These are phyloP conservation scores for Oryza meridionalis DNA, from an alignment of 176 grass and related monocot genomes.

Conservation along the genomic window DNA sequence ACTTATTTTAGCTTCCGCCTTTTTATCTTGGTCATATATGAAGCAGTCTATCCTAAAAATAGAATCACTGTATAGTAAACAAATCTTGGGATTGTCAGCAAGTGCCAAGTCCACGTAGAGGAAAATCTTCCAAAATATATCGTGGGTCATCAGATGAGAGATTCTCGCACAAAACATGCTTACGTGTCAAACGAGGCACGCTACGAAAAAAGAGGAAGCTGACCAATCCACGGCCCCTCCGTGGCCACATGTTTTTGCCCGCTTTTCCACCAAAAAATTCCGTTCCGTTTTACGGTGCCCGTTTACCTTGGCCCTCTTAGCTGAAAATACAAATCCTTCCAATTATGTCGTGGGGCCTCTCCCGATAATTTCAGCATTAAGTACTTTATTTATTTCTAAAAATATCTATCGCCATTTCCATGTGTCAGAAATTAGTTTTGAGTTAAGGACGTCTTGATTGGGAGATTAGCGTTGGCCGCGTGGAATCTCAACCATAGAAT, in stretches of 20 bases:
- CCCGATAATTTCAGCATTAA: background rate
- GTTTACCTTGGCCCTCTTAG: constrained; percentile 30
- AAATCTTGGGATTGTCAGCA: background rate
- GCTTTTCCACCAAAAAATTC: constrained; percentile 29
- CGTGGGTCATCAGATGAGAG: background rate
- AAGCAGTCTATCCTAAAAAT: background rate
- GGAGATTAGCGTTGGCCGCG: background rate
- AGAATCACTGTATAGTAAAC: background rate
- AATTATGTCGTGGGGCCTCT: background rate
- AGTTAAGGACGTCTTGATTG: background rate
- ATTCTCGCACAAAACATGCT: background rate
- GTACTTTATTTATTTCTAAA: background rate
- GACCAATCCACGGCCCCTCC: constrained; percentile 4
- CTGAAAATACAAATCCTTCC: background rate
- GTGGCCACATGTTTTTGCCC: background rate
- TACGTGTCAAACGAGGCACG: background rate
- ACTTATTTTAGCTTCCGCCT: no score
- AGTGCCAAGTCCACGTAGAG: background rate
- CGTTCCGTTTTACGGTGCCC: background rate
- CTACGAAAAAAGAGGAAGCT: background rate
- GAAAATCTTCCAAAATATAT: background rate
- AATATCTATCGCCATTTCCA: background rate
- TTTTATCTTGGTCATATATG: background rate
- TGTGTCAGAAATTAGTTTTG: background rate
- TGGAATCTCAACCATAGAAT: constrained; percentile 10